Conservation (phyloP, 371 early-diverging fungal species). For the Mortierella sp. region DNA sequence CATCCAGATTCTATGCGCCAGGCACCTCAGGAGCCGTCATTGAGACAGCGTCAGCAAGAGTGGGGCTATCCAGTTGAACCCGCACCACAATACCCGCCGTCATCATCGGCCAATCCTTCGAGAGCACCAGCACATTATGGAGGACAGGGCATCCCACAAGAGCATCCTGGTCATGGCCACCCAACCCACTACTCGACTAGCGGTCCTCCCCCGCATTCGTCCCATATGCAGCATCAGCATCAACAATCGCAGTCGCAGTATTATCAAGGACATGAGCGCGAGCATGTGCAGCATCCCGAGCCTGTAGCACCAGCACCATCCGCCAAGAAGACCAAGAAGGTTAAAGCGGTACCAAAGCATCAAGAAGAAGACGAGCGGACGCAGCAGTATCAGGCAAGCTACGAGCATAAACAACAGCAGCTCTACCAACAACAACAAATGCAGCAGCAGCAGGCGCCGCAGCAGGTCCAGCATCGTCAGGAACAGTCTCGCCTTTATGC, state of each 20-base stretch:
- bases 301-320: background rate
- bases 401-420: conserved; percentile 11
- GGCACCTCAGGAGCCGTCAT: background rate
- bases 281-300: conserved; percentile 5
- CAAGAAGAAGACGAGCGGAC: conserved; percentile 6
- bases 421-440: background rate
- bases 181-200: background rate
- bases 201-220: background rate
- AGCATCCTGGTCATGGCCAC: conserved; percentile 5
- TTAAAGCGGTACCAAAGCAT: background rate
- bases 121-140: background rate
- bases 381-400: background rate
- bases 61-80: background rate
- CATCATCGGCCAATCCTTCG: background rate
- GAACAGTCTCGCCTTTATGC: conserved; percentile 22
- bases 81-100: background rate
- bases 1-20: conserved; percentile 4
- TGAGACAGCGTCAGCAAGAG: conserved; percentile 6
- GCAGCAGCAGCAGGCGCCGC: conserved; percentile 21
- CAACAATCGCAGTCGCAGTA: conserved; percentile 4
- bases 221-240: conserved; percentile 19
- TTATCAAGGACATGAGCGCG: conserved; percentile 13
- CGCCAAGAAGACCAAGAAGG: background rate
- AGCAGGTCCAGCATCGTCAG: conserved; percentile 13
- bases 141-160: background rate